A percentile compares a stretch with the other conserved stretches of the same genome.
Conservation (phyloP, 2,329 filamentous ascomycete species). For the Ceratocystiopsis minuta region DNA sequence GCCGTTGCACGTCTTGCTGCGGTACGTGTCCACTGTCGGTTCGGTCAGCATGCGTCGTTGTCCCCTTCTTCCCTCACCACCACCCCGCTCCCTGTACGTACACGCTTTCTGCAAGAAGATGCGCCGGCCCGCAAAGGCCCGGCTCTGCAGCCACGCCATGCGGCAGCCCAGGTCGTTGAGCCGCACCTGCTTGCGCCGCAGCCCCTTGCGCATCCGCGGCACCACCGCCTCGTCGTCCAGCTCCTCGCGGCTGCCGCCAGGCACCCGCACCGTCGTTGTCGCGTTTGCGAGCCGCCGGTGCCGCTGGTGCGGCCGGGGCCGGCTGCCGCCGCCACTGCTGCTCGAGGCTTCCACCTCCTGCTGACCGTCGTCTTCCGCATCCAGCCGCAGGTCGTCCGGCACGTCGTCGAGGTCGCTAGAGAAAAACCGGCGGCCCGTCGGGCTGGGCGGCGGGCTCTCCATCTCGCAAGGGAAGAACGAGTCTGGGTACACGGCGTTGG, state of each 20-base stretch:
- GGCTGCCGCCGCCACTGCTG: constrained; percentile 13
- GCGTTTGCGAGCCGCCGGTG: constrained; percentile 1
- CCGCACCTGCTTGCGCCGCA: constrained; percentile 66
- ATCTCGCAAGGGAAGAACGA: constrained; percentile 89
- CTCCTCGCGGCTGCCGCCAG: constrained; percentile 41
- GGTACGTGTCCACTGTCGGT: constrained; percentile 90
- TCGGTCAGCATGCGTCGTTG: too few species aligned
- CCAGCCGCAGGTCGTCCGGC: constrained; percentile 32
- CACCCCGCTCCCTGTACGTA: constrained; percentile 34
- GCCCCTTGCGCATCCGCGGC: constrained; percentile 51
- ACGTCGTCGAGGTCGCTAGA: constrained; percentile 47
- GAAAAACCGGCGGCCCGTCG: constrained; percentile 59
- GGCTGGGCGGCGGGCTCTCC: constrained; percentile 65
- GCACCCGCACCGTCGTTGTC: constrained; percentile 38
- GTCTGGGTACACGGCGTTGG: constrained; percentile 75
- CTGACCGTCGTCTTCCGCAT: constrained; percentile 38
- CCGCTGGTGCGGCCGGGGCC: constrained; percentile 14
- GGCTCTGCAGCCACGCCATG: constrained; percentile 92
- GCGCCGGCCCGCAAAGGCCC: constrained; percentile 72
- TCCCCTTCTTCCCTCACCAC: too few species aligned
- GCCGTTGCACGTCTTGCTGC: constrained; percentile 72
- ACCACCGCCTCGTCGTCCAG: constrained; percentile 45
- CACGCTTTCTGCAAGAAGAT: constrained; percentile 80
- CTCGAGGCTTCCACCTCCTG: constrained; percentile 32
- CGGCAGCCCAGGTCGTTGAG: constrained; percentile 86